Evolutionary conservation across 768 basidiomycete species (phyloP).

Genomic region (Lactifluus piperatus): DNA sequence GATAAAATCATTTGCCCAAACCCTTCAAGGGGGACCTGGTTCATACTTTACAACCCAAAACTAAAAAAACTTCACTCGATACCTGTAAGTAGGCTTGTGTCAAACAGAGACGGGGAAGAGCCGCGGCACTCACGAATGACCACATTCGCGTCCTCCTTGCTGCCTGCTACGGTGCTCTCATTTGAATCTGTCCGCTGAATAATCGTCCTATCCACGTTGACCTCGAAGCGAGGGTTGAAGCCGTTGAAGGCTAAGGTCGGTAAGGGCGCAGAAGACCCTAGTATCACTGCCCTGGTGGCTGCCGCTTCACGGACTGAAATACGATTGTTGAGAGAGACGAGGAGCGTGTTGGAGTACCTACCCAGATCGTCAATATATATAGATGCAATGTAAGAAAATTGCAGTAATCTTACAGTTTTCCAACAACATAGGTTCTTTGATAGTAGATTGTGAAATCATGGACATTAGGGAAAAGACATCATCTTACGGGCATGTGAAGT

Average conservation of each 20-base stretch:
- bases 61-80: not conserved
- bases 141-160: not conserved
- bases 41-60: not conserved
- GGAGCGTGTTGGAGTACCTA: constrained; percentile 1
- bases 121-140: not conserved
- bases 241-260: no score
- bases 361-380: not conserved
- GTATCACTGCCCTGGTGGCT: no score
- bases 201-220: not conserved
- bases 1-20: not conserved
- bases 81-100: not conserved
- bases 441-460: not conserved
- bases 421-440: not conserved
- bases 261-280: no score
- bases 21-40: not conserved
- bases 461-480: no score
- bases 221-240: no score
- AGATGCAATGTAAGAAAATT: no score
- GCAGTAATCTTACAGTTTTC: not conserved
- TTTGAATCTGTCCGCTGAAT: not conserved
- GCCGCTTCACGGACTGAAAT: not conserved
- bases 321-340: constrained; percentile 5
- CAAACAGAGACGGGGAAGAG: not conserved
- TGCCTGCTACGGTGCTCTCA: not conserved
- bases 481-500: constrained; percentile 8